Base-by-base conservation (phyloP, 2,329 filamentous ascomycete species). In the Pestalotiopsis sp. region DNA sequence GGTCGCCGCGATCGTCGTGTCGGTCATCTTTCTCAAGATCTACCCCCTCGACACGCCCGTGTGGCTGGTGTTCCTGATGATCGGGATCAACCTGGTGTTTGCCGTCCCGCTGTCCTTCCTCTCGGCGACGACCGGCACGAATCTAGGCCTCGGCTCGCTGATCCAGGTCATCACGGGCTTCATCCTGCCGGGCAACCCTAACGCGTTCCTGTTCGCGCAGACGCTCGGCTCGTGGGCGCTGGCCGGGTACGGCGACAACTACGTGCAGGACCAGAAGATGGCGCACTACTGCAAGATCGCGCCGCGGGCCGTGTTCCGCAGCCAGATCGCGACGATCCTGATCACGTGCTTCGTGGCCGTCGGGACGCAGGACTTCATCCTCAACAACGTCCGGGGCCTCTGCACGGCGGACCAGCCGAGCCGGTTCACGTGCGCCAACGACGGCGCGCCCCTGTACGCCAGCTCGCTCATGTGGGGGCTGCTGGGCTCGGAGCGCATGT, bases 291-390 rank as follows among this genome's bases (percentile, higher is more conserved):
- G 76, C 75, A 82, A 82, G 74, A 80, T 83, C 66, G 75, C 82
- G 6, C 81, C 80, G 12, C 75, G 81, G 23, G 79, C 80, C 25
- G 78, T 83, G 6, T 83, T 82, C 73, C 72, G 80, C 36, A 75
- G 76, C 62, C 77, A 86, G 72, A 79, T 85, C n/a, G 79, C 79
- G 49, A 83, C 83, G 56, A 83, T 83, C 57, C 73, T 85, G 68
- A 76, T 81, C 69, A 80, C 78, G 7, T 79, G 77, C 70, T 80
- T 83, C 70, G 80, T 82, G 27, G 65, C 65, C 6, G 65, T 66
- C 4, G 65, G 65, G 14, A 61, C 57, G 17, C 65, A 66, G 25
- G 65, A 66, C 56, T 66, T 66, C 12, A 61, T 66, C 2, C 5
- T 66, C 9, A 61, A 66, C 52, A 66, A 66, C 56, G 65, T 66